Base-by-base conservation (phyloP, 177 flowering plant species). In the Tripterygium wilfordii region DNA sequence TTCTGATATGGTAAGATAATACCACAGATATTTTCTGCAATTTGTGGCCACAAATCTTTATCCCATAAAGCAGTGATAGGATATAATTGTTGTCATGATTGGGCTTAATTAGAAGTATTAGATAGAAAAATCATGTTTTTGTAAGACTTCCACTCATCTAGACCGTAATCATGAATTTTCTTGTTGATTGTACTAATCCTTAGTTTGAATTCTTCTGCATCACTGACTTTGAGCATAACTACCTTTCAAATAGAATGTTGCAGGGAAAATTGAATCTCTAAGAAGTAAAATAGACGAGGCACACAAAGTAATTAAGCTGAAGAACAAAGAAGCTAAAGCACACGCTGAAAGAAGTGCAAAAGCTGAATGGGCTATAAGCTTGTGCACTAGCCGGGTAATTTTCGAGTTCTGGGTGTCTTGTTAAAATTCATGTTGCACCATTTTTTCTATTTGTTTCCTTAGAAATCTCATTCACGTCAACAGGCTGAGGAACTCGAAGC, bases 381-480 rank as follows among this genome's bases (percentile, higher is more conserved):
- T 82, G 50, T 72, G 87, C 57, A 65, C 59, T 53, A 39, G 26
- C 27, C 35, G 77, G 78, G 94, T 79, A 80, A 52, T 36, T n/a
- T n/a, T n/a, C 12, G 3, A 17, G 31, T 6, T 41, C 19, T 48
- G 2, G 18, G 16, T n/a, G 4, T 57, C 7, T 13, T n/a, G n/a
- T n/a, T n/a, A n/a, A n/a, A n/a, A n/a, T 27, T 41, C 14, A 1
- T 16, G 25, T 37, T 14, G n/a, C n/a, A n/a, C n/a, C 3, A 4
- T 22, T 12, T 10, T 26, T 1, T 16, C 8, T 2, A 41, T 9
- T 22, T 38, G 39, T 15, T 13, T 14, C 4, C 7, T 23, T 10
- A 15, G 14, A 18, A 51, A 21, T 3, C 2, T 21, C 5, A 30
- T 20, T 44, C 21, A 30, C n/a, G 23, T 41, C 0, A 36, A 3